Base-by-base conservation (phyloP, 2,329 filamentous ascomycete genomes). In the Diaporthe citrichinensis region DNA sequence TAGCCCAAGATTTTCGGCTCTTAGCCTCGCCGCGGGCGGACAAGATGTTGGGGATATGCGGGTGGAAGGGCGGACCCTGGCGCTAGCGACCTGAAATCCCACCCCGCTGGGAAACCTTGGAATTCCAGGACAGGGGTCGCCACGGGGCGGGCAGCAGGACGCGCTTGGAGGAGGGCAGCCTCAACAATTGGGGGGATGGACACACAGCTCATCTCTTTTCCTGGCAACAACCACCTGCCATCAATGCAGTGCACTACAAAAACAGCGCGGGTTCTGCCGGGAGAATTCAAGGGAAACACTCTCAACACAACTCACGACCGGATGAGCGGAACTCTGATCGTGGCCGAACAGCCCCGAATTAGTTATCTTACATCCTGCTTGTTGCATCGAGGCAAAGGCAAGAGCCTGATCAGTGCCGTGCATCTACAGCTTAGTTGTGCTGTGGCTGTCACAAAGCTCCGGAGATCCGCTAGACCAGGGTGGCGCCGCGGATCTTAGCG, bases 31-130 rank as follows among this genome's bases (percentile, higher is more conserved):
- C 46, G 31, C 36, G 14, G 59, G n/a, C 84, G 84, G 84, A 85
- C 83, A 85, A 85, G 79, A 81, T 84, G 84, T 86, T 86, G 84
- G 84, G 84, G 84, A 85, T 84, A 80, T 85, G 84, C 84, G 84
- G 81, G 81, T 81, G 79, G 78, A 73, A 53, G 71, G 71, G 71
- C 74, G 74, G 77, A 77, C 59, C 73, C 51, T 58, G 53, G 53
- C 57, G 53, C 62, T 71, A 58, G 67, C 49, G n/a, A 28, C 20
- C 36, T 69, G 55, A 36, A 57, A 14, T 44, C 25, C 31, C 34
- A 71, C 55, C 34, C 49, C 59, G 57, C 51, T 41, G 53, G 31
- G 31, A 44, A 39, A 69, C 55, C 44, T 71, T 51, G 59, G 49
- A 69, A 15, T 57, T 44, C 39, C 44, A 31, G 34, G 68, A 15